A percentile compares a stretch with the other conserved stretches of the same genome.
These are phyloP conservation scores for Cladosporium sp. DNA, from an alignment of 2,329 filamentous ascomycete genomes.

Conservation along the genomic window DNA sequence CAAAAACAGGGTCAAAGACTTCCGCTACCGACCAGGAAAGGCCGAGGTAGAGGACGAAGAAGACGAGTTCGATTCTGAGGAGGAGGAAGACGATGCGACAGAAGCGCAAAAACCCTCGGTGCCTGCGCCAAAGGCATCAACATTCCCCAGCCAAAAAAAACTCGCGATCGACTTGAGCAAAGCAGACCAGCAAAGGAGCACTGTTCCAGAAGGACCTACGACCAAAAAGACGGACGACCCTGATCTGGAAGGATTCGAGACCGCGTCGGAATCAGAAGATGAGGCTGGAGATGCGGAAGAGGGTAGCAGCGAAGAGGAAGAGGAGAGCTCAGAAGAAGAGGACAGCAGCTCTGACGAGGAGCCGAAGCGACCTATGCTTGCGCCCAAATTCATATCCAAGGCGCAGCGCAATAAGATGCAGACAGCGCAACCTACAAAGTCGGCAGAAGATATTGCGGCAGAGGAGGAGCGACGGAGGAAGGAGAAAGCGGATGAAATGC, in stretches of 20 bases:
- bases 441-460: slow-evolving; percentile 47
- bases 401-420: slow-evolving; percentile 54
- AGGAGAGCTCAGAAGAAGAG: slow-evolving; percentile 58
- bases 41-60: slow-evolving; percentile 55
- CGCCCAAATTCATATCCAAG: slow-evolving; percentile 70
- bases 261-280: slow-evolving; percentile 51
- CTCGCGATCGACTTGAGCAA: slow-evolving; percentile 47
- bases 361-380: slow-evolving; percentile 58
- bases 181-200: slow-evolving; percentile 37
- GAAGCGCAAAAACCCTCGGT: slow-evolving; percentile 26
- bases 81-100: slow-evolving; percentile 56
- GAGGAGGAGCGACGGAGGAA: slow-evolving; percentile 62
- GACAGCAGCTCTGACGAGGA: slow-evolving; percentile 62
- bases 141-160: slow-evolving; percentile 48
- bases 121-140: slow-evolving; percentile 47
- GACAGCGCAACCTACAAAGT: slow-evolving; percentile 31
- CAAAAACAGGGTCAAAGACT: slow-evolving; percentile 78
- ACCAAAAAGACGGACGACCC: slow-evolving; percentile 35
- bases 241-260: slow-evolving; percentile 60
- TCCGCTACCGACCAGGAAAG: slow-evolving; percentile 86
- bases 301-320: slow-evolving; percentile 34
- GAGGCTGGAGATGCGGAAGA: slow-evolving; percentile 43
- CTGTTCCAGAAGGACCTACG: slow-evolving; percentile 33
- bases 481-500: slow-evolving; percentile 73
- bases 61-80: slow-evolving; percentile 47